Base-by-base conservation (phyloP, 2,329 filamentous ascomycete species). In the Hypoxylon sp. region DNA sequence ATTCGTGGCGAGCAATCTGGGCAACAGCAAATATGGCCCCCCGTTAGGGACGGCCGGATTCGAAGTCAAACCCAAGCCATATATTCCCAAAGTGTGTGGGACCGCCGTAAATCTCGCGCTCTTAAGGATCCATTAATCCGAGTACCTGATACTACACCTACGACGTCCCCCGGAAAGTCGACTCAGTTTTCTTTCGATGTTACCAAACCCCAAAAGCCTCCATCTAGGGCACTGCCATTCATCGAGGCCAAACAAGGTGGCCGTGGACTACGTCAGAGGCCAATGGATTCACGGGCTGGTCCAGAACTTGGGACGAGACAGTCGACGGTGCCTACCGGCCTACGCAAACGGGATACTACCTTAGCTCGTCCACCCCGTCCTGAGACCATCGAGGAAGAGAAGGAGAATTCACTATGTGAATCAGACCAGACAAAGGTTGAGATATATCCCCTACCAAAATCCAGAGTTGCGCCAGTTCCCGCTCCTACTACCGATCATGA, bases 371-470 rank as follows among this genome's bases (percentile, higher is more conserved):
- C 66, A 47, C 69, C 69, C 24, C 67, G 63, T 22, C 71, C 73
- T 55, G 72, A 68, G 48, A 75, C 71, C 1, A 74, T 75, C 14
- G 51, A 73, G 26, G 74, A 76, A 55, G 74, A 74, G 63, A 74
- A 69, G 48, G 74, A 74, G 33, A 67, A 26, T 6, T 61, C 52
- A 39, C 47, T 60, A 52, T 54, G 48, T 46, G 51, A 46, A 19
- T 11, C 50, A 9, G 24, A 35, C 24, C 57, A 59, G 46, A 58
- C 22, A 19, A 65, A 26, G 55, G 47, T 59, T 22, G 39, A 63
- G 24, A 48, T 51, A 55, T 52, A 59, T 46, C 58, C 26, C 42
- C 31, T 2, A 5, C 44, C 29, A 33, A 11, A 44, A 63, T 13
- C 39, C 29, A 67, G 51, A 51, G 58, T 64, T 42, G 47, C 57